Percentiles rank a stretch among this genome's conserved stretches.
phyloP scores from a whole-genome alignment of 2,329 filamentous ascomycete genomes.

The Aspergillus ustus region DNA sequence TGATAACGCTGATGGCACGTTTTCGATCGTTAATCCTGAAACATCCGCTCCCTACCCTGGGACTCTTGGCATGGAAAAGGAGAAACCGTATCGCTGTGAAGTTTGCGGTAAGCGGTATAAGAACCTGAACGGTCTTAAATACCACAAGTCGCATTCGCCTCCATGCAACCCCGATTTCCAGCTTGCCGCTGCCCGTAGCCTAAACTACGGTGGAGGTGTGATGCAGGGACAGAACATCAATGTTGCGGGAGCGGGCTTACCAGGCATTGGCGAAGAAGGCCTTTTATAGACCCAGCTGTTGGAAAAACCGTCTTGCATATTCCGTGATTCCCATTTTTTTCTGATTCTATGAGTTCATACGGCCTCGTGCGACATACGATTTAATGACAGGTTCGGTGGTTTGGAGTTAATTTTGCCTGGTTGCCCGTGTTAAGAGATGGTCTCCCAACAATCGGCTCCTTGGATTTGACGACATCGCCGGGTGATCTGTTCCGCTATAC shows the following conservation, averaged over 20 bases:
- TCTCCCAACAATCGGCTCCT: conserved; percentile 21
- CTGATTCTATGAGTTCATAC: conserved; percentile 34
- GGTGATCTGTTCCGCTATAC: conserved; percentile 7
- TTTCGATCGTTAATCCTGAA: conserved; percentile 96
- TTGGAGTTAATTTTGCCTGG: conserved; percentile 35
- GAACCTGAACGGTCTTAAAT: conserved; percentile 98
- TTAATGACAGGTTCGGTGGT: conserved; percentile 36
- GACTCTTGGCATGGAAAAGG: conserved; percentile 99
- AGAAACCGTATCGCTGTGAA: conserved; percentile 98
- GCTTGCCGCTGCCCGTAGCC: conserved; percentile 50
- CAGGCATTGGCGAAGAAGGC: conserved; percentile 51
- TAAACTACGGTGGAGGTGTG: conserved; percentile 47
- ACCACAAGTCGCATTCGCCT: conserved; percentile 83
- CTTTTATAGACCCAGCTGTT: conserved; percentile 32
- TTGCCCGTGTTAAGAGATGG: conserved; percentile 22
- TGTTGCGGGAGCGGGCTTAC: conserved; percentile 53
- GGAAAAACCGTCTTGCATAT: conserved; percentile 16
- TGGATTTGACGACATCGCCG: conserved; percentile 20
- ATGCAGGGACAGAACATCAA: conserved; percentile 54
- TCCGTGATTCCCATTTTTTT: conserved; percentile 31
- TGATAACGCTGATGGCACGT: conserved; percentile 95
- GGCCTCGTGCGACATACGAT: conserved; percentile 33
- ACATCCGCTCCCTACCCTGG: conserved; percentile 93
- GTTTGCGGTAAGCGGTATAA: conserved; percentile 98
- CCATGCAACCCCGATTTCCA: conserved; percentile 86